Evolutionary conservation across 306 rosid species (phyloP).

Genomic region (Crotalaria pallida): DNA sequence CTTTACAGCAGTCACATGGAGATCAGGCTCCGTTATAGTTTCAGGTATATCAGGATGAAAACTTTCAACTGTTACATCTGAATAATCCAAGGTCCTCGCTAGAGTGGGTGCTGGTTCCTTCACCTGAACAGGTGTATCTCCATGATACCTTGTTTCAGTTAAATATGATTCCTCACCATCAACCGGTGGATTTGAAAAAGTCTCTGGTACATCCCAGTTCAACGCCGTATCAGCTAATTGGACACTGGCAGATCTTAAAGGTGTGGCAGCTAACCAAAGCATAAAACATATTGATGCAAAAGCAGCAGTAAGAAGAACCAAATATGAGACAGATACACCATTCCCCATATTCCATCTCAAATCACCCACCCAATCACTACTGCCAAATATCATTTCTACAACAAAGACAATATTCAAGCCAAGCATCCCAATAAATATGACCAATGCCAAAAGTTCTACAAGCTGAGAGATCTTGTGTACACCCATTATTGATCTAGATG

Average conservation of each 20-base stretch:
- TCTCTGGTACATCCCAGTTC: conserved; percentile 44
- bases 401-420: conserved; percentile 72
- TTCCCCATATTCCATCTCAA: conserved; percentile 68
- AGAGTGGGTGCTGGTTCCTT: conserved; percentile 34
- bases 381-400: conserved; percentile 84
- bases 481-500: conserved; percentile 86
- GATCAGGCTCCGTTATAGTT: conserved; percentile 48
- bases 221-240: conserved; percentile 47
- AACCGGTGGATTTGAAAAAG: conserved; percentile 17
- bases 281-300: conserved; percentile 58
- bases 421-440: conserved; percentile 73
- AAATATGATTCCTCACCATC: conserved; percentile 30
- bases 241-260: conserved; percentile 63
- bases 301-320: conserved; percentile 46
- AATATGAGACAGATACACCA: conserved; percentile 49
- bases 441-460: conserved; percentile 57
- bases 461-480: conserved; percentile 64
- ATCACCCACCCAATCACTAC: conserved; percentile 76
- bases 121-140: conserved; percentile 33
- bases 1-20: conserved; percentile 29
- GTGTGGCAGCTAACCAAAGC: conserved; percentile 90
- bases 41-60: conserved; percentile 47
- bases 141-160: conserved; percentile 36
- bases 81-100: conserved; percentile 31
- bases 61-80: conserved; percentile 37